phyloP scores from a whole-genome alignment of 768 basidiomycete species.

The Brasilioporus rufonigricans region DNA sequence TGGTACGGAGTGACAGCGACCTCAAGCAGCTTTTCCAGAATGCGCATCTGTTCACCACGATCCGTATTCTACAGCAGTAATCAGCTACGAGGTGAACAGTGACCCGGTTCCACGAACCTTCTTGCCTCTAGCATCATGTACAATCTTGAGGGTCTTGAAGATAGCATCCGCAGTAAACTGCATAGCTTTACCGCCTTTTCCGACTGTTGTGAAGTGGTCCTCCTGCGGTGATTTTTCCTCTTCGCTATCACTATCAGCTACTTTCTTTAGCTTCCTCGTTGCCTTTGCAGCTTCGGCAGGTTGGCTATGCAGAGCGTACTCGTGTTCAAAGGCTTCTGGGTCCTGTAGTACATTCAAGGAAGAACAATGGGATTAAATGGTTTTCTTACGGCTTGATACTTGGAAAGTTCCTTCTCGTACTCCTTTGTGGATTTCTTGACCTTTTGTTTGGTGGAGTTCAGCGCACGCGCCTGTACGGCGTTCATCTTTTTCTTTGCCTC shows the following conservation, averaged over 20 bases:
- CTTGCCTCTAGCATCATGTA: constrained; percentile 93
- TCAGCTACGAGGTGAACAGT: constrained; percentile 8
- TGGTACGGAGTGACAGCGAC: constrained; percentile 89
- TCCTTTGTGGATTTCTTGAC: constrained; percentile 90
- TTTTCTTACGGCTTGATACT: constrained; percentile 68
- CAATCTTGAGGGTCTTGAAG: constrained; percentile 87
- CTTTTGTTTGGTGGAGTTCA: constrained; percentile 98
- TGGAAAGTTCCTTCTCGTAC: constrained; percentile 75
- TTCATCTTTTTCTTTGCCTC: constrained; percentile 96
- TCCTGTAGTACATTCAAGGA: constrained; percentile 50
- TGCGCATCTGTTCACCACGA: constrained; percentile 89
- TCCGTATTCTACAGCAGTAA: constrained; percentile 78
- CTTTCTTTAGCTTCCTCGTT: constrained; percentile 37
- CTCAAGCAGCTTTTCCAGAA: constrained; percentile 81
- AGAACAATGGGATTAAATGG: not conserved
- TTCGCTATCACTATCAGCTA: constrained; percentile 37
- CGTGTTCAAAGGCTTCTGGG: constrained; percentile 81
- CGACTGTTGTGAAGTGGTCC: constrained; percentile 87
- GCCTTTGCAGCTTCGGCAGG: constrained; percentile 41
- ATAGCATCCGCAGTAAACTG: constrained; percentile 82
- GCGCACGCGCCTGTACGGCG: constrained; percentile 86
- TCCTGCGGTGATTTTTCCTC: constrained; percentile 39
- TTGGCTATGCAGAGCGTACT: constrained; percentile 56
- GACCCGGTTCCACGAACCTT: constrained; percentile 59
- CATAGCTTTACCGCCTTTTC: constrained; percentile 82